phyloP scores from a whole-genome alignment of 2,329 filamentous ascomycete species.

The Paecilomyces niveus region DNA sequence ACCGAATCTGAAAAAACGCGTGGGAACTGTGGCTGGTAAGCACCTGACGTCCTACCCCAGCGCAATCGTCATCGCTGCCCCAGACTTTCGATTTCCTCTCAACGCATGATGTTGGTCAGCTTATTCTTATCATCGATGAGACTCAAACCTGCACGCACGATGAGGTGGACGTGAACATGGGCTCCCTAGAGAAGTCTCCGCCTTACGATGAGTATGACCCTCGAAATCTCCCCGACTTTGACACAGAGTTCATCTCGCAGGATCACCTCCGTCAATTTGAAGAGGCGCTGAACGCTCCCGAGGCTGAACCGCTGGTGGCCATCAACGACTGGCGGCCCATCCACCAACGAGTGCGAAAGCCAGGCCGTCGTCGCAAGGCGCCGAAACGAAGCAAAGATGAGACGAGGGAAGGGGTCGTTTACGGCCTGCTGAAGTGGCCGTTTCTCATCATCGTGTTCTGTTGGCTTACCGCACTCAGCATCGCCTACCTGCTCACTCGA shows the following conservation, averaged over 20 bases:
- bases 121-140: background rate
- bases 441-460: constrained; percentile 70
- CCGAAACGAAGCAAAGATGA: constrained; percentile 67
- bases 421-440: constrained; percentile 85
- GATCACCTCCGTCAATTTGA: constrained; percentile 73
- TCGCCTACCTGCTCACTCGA: constrained; percentile 72
- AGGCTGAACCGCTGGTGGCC: constrained; percentile 71
- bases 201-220: constrained; percentile 57
- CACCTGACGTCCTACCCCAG: background rate
- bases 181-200: constrained; percentile 17
- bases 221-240: constrained; percentile 66
- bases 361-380: constrained; percentile 36
- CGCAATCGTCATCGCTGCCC: background rate
- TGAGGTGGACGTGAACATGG: constrained; percentile 21
- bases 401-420: constrained; percentile 88
- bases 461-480: constrained; percentile 69
- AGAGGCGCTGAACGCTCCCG: constrained; percentile 73
- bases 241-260: constrained; percentile 67
- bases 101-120: background rate
- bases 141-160: constrained; percentile 9
- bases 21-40: background rate
- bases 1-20: background rate
- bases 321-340: constrained; percentile 95
- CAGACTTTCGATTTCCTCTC: background rate
- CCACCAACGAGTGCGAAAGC: constrained; percentile 58